Percentiles rank a stretch among this genome's conserved stretches.
These are phyloP conservation scores for Pleochaeta shiraiana DNA, from an alignment of 2,329 filamentous ascomycete species.

Conservation along the genomic window DNA sequence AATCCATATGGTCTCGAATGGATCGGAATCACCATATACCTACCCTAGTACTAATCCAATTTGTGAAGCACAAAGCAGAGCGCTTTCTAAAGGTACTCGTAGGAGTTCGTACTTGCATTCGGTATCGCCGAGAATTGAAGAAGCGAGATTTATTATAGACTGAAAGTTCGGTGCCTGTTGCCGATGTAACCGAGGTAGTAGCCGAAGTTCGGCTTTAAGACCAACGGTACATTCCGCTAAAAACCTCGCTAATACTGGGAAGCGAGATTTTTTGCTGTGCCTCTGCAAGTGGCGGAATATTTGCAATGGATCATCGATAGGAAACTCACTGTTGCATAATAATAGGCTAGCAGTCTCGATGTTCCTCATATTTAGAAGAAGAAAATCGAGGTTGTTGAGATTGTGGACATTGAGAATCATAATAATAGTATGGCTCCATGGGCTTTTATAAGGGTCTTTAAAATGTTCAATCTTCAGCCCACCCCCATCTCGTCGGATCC, in stretches of 20 bases:
- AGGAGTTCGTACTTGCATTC: background rate
- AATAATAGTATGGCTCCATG: background rate
- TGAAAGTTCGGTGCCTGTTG: conserved; percentile 20
- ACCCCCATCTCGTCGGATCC: background rate
- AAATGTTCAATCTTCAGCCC: background rate
- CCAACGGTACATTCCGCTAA: conserved; percentile 21
- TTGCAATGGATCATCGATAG: conserved; percentile 22
- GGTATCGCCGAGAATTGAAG: conserved; percentile 23
- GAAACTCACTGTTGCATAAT: conserved; percentile 28
- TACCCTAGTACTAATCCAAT: conserved; percentile 25
- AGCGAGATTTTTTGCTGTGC: conserved; percentile 21
- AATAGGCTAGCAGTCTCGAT: conserved; percentile 14
- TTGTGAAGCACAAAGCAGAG: conserved; percentile 22
- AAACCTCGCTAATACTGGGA: conserved; percentile 21
- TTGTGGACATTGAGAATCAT: background rate
- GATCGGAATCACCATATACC: conserved; percentile 6
- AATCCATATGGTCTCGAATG: too few species aligned
- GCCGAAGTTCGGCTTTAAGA: conserved; percentile 21
- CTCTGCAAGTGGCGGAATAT: conserved; percentile 21
- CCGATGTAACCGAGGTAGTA: conserved; percentile 15
- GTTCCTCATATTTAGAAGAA: conserved; percentile 8
- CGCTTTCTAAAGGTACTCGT: conserved; percentile 20
- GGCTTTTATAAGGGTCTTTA: background rate
- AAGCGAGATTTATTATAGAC: conserved; percentile 18
- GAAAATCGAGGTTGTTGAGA: background rate